These are phyloP conservation scores for Kodamaea kaohsiungensis DNA, from an alignment of 805 yeast genomes.

Conservation along the genomic window DNA sequence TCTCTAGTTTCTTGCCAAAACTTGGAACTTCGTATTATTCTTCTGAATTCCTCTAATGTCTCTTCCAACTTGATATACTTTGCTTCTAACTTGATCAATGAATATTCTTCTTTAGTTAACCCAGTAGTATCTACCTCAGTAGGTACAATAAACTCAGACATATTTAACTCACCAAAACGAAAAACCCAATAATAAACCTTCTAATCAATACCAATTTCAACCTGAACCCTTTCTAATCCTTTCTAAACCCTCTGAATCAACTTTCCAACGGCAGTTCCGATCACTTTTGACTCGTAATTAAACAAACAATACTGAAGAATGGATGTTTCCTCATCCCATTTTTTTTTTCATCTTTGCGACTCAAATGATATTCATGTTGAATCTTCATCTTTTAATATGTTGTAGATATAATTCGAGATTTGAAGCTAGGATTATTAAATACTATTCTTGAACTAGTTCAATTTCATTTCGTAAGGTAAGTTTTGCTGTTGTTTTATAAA, in stretches of 20 bases:
- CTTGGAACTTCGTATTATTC: conserved; percentile 17
- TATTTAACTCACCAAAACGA: not conserved
- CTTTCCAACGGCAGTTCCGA: no score
- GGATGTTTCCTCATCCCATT: not conserved
- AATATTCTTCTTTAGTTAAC: not conserved
- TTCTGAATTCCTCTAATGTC: not conserved
- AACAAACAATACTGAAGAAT: not conserved
- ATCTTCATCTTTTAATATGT: not conserved
- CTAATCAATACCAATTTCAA: no score
- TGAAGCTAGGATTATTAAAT: not conserved
- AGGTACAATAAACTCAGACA: conserved; percentile 6
- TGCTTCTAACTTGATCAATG: not conserved
- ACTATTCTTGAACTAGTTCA: not conserved
- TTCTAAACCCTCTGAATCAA: not conserved
- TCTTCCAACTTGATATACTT: not conserved
- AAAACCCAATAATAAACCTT: no score
- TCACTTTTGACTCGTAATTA: no score
- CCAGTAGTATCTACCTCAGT: not conserved
- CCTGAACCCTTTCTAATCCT: no score
- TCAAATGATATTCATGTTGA: not conserved
- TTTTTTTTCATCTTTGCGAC: no score
- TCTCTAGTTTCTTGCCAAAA: conserved; percentile 27
- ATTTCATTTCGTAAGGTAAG: not conserved
- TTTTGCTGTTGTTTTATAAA: not conserved
- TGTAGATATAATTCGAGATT: not conserved